Evolutionary conservation across 148 eudicot genomes (phyloP).

Genomic region (Silene uniflora): DNA sequence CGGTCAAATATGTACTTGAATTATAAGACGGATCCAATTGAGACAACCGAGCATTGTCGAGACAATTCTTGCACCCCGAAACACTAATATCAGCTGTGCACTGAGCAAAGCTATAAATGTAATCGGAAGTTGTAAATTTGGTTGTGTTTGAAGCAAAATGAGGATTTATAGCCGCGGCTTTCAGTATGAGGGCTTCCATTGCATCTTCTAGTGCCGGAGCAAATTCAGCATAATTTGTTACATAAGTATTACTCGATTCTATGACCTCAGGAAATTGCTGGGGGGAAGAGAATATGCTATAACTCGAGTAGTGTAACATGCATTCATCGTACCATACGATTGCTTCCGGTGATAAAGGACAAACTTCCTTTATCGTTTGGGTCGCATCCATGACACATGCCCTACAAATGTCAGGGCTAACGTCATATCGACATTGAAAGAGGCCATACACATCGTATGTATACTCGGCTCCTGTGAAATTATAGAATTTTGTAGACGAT

Average conservation of each 20-base stretch:
- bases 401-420: constrained; percentile 5
- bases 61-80: constrained; percentile 11
- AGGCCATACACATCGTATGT: constrained; percentile 20
- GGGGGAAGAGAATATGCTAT: constrained; percentile 8
- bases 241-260: neutral
- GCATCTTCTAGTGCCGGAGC: neutral
- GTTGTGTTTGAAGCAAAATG: constrained; percentile 17
- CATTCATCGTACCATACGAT: constrained; percentile 21
- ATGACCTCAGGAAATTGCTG: neutral
- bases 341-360: constrained; percentile 10
- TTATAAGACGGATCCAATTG: neutral
- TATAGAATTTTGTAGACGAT: constrained; percentile 12
- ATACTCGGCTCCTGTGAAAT: neutral
- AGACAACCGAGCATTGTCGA: neutral
- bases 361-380: neutral
- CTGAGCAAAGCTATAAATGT: constrained; percentile 17
- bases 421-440: constrained; percentile 19
- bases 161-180: neutral
- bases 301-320: constrained; percentile 19
- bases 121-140: neutral
- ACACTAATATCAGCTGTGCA: constrained; percentile 15
- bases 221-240: constrained; percentile 8
- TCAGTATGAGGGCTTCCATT: neutral
- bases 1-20: neutral
- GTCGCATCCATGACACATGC: constrained; percentile 18